A percentile compares a stretch with the other conserved stretches of the same genome.
Evolutionary conservation across 106 monocot genomes (phyloP).

Genomic region (Hemerocallis citrina): DNA sequence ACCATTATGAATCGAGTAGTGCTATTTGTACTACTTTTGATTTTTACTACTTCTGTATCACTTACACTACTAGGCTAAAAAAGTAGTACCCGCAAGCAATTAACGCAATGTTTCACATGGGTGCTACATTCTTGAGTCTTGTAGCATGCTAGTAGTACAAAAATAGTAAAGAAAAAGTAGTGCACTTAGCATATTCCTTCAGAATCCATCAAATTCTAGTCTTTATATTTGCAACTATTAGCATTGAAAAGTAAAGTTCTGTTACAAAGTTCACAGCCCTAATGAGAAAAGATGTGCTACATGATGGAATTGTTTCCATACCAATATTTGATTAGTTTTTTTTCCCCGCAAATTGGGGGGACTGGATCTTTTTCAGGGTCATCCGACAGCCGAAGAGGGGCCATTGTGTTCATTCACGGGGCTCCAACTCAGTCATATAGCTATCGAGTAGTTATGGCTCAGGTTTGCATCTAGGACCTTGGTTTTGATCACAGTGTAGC

Average conservation of each 20-base stretch:
- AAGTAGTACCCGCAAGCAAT: no score
- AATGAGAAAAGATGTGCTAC: not conserved
- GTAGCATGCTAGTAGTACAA: no score
- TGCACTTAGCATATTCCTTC: no score
- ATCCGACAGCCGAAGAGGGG: slow-evolving; percentile 38
- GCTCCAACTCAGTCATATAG: slow-evolving; percentile 94
- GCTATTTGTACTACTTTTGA: no score
- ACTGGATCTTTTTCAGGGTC: slow-evolving; percentile 41
- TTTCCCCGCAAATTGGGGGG: not conserved
- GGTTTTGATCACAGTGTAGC: no score
- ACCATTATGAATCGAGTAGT: no score
- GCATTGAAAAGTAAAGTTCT: not conserved
- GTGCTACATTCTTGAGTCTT: no score
- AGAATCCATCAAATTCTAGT: no score
- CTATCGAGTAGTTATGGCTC: slow-evolving; percentile 84
- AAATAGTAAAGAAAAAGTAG: no score
- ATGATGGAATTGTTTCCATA: no score
- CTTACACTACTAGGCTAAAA: no score
- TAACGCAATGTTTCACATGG: not conserved
- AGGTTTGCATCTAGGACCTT: slow-evolving; percentile 32
- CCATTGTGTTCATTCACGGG: slow-evolving; percentile 81
- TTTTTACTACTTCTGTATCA: no score
- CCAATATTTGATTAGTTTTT: not conserved
- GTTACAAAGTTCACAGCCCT: not conserved
- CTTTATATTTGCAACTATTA: not conserved